Conservation (phyloP, 2,329 filamentous ascomycete species). For the Nemania sp. region DNA sequence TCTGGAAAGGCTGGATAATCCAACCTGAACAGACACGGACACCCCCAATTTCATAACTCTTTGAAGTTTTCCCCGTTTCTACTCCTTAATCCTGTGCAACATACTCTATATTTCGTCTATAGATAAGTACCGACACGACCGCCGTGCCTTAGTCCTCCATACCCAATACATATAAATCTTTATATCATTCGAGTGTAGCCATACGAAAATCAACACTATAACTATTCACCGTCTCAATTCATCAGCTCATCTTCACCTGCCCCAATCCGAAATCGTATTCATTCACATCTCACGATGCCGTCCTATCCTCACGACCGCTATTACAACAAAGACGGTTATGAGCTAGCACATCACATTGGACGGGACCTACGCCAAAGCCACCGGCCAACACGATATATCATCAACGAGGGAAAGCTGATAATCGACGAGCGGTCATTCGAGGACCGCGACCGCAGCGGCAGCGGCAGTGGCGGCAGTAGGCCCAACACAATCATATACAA, state of each 20-base stretch:
- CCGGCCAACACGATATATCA: slow-evolving; percentile 33
- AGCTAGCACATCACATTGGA: slow-evolving; percentile 26
- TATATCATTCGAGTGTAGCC: neutral
- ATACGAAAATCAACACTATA: neutral
- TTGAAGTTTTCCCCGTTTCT: neutral
- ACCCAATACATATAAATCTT: too few relatives aligned
- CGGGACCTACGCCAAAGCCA: slow-evolving; percentile 27
- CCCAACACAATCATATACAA: slow-evolving; percentile 39
- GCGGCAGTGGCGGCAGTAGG: neutral
- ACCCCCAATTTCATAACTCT: neutral
- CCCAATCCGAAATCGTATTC: neutral
- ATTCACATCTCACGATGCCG: slow-evolving; percentile 19
- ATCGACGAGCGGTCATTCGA: slow-evolving; percentile 31
- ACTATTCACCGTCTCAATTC: too few relatives aligned
- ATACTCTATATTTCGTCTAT: neutral
- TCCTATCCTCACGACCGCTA: slow-evolving; percentile 13
- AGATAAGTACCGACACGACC: neutral
- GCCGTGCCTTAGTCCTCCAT: too few relatives aligned
- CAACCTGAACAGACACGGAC: neutral
- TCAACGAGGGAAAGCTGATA: slow-evolving; percentile 37
- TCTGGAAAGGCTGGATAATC: neutral
- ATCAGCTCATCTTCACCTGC: neutral
- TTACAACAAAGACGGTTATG: slow-evolving; percentile 18
- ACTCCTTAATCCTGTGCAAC: neutral
- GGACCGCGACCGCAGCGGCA: neutral